Evolutionary conservation across 2,329 filamentous ascomycete genomes (phyloP).

Genomic region (Escovopsis sp.): DNA sequence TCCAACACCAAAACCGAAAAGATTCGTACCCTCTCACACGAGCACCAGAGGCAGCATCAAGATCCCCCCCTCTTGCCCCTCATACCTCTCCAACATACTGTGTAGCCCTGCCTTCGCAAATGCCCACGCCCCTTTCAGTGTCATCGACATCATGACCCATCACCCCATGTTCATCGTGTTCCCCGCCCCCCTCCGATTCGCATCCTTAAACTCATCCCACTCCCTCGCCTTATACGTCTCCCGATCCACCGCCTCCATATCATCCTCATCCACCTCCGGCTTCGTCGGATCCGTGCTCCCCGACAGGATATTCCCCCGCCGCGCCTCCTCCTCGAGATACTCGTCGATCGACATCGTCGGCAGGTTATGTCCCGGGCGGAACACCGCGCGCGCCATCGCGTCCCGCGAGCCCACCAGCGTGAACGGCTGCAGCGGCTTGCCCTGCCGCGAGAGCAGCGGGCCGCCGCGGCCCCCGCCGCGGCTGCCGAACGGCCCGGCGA

Average conservation of each 20-base stretch:
- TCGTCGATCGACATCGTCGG: slow-evolving; percentile 98
- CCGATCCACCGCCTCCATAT: slow-evolving; percentile 70
- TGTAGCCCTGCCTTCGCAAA: too few species aligned
- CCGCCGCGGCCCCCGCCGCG: slow-evolving; percentile 48
- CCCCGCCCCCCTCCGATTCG: slow-evolving; percentile 69
- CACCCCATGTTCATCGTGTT: slow-evolving; percentile 70
- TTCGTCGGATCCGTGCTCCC: slow-evolving; percentile 64
- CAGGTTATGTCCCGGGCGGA: slow-evolving; percentile 78
- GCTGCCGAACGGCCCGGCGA: slow-evolving; percentile 35
- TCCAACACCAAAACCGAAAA: too few species aligned
- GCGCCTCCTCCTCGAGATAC: slow-evolving; percentile 82
- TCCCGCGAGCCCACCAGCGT: slow-evolving; percentile 67
- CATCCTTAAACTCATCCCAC: slow-evolving; percentile 91
- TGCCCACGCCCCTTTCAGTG: not conserved
- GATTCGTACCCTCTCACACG: too few species aligned
- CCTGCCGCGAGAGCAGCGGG: slow-evolving; percentile 60
- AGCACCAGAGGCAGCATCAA: too few species aligned
- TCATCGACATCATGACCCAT: too few species aligned
- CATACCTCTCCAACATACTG: too few species aligned
- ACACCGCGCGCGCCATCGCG: slow-evolving; percentile 65
- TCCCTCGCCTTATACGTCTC: slow-evolving; percentile 86
- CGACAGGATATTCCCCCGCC: slow-evolving; percentile 75
- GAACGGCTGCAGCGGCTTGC: slow-evolving; percentile 82
- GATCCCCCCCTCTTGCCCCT: too few species aligned
- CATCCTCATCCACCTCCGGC: slow-evolving; percentile 73